Evolutionary conservation across 2,329 filamentous ascomycete genomes (phyloP).

Genomic region (Botrytis sinoallii): DNA sequence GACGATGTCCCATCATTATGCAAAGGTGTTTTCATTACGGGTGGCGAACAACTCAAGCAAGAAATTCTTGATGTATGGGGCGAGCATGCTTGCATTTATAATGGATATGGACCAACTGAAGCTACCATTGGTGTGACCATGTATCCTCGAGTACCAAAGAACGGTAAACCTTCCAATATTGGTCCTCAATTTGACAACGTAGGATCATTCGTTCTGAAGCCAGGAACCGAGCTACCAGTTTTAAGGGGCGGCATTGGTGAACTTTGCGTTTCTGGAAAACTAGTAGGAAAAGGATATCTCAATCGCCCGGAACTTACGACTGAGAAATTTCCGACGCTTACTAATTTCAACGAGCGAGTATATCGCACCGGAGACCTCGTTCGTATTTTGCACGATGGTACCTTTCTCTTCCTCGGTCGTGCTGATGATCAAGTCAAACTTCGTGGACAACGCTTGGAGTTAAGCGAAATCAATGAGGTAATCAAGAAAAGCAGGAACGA

Average conservation of each 20-base stretch:
- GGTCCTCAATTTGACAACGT: slow-evolving; percentile 85
- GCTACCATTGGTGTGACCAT: slow-evolving; percentile 91
- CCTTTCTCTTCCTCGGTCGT: slow-evolving; percentile 83
- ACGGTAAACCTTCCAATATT: slow-evolving; percentile 83
- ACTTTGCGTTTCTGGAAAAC: slow-evolving; percentile 79
- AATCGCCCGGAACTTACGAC: slow-evolving; percentile 73
- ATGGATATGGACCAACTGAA: slow-evolving; percentile 89
- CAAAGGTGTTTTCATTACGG: slow-evolving; percentile 86
- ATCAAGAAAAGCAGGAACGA: slow-evolving; percentile 61
- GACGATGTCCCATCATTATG: slow-evolving; percentile 77
- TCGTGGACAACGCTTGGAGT: slow-evolving; percentile 82
- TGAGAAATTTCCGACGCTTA: slow-evolving; percentile 70
- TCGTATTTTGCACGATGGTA: slow-evolving; percentile 72
- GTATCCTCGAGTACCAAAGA: slow-evolving; percentile 73
- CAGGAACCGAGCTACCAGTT: slow-evolving; percentile 67
- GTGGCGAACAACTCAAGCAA: slow-evolving; percentile 82
- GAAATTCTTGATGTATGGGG: slow-evolving; percentile 90
- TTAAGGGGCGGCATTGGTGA: slow-evolving; percentile 78
- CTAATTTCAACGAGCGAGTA: slow-evolving; percentile 56
- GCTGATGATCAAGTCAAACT: slow-evolving; percentile 92
- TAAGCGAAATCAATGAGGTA: slow-evolving; percentile 85
- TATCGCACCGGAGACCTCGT: slow-evolving; percentile 92
- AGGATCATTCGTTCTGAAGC: slow-evolving; percentile 73
- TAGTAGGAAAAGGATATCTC: slow-evolving; percentile 88
- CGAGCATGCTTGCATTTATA: slow-evolving; percentile 75